phyloP scores from a whole-genome alignment of 305 asterid species.

The Solanum hybrid region DNA sequence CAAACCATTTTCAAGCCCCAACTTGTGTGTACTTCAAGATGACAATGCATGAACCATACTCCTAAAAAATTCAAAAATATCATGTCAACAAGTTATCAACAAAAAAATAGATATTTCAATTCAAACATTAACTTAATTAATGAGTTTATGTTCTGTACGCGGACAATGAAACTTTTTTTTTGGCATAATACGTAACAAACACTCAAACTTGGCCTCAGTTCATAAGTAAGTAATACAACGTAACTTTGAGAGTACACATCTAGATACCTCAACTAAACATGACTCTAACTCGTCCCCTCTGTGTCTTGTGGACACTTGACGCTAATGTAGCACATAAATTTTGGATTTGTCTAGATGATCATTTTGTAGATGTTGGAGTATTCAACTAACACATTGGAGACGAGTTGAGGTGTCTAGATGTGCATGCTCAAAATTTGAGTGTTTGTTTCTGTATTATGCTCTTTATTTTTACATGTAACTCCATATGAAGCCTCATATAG shows the following conservation, averaged over 20 bases:
- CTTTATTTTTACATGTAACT: neutral
- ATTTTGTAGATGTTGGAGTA: neutral
- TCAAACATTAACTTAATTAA: neutral
- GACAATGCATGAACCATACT: slow-evolving; percentile 74
- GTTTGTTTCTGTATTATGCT: neutral
- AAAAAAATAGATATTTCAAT: neutral
- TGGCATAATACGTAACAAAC: neutral
- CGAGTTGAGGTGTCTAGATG: neutral
- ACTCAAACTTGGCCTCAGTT: neutral
- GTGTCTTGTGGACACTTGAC: neutral
- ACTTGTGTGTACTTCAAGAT: slow-evolving; percentile 63
- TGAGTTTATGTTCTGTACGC: neutral
- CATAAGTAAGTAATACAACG: neutral
- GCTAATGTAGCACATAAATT: neutral
- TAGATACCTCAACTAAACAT: neutral
- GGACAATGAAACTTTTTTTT: neutral
- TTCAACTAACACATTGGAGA: neutral
- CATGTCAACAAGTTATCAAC: neutral
- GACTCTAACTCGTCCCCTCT: neutral
- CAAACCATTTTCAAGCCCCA: slow-evolving; percentile 78
- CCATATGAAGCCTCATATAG: neutral
- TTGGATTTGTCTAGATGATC: neutral
- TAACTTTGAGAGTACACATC: neutral
- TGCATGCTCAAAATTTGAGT: neutral
- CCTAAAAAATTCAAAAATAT: slow-evolving; percentile 17